Evolutionary conservation across 768 basidiomycete genomes (phyloP).

Genomic region (Clitopilus passeckerianus): DNA sequence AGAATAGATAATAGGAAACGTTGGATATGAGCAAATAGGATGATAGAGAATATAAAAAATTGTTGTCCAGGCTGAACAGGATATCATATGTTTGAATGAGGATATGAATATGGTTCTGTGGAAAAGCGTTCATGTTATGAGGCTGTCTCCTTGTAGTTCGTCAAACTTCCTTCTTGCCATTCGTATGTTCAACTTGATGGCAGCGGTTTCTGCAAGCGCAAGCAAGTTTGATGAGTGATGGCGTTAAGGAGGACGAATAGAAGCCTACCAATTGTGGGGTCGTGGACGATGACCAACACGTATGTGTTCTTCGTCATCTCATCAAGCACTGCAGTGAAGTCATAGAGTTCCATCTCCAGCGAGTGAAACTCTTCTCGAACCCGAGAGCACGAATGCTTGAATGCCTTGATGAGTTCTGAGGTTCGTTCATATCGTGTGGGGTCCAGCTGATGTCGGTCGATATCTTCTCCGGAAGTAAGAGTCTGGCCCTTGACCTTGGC

Average conservation of each 20-base stretch:
- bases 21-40: neutral
- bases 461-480: slow-evolving; percentile 13
- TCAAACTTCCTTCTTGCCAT: slow-evolving; percentile 87
- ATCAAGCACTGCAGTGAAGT: slow-evolving; percentile 88
- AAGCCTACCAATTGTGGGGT: slow-evolving; percentile 77
- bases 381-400: slow-evolving; percentile 88
- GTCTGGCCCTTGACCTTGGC: slow-evolving; percentile 15
- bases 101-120: neutral
- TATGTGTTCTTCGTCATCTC: slow-evolving; percentile 93
- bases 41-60: neutral
- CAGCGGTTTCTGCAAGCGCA: slow-evolving; percentile 69
- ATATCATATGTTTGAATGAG: neutral
- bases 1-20: neutral
- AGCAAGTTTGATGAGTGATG: neutral
- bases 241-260: neutral
- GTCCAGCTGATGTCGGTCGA: slow-evolving; percentile 43
- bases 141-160: slow-evolving; percentile 76
- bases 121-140: slow-evolving; percentile 26
- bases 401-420: slow-evolving; percentile 91
- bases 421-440: slow-evolving; percentile 81
- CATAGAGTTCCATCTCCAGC: slow-evolving; percentile 79
- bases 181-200: slow-evolving; percentile 82
- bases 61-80: neutral
- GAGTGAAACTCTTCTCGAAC: slow-evolving; percentile 82
- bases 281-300: slow-evolving; percentile 83